phyloP scores from a whole-genome alignment of 1,139 yeast genomes.

The Geotrichum carabidarum region DNA sequence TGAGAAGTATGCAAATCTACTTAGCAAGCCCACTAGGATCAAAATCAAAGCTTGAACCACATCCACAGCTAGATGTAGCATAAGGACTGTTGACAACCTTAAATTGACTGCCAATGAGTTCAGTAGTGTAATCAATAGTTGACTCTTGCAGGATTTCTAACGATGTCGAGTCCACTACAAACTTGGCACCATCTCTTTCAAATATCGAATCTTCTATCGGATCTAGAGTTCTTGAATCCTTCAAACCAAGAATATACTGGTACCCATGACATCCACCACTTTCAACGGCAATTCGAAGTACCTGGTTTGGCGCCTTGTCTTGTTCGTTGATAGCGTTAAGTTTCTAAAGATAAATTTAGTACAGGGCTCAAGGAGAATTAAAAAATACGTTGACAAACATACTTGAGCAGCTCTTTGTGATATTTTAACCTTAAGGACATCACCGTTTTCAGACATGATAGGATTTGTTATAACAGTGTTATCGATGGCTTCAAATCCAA shows the following conservation, averaged over 20 bases:
- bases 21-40: constrained; percentile 48
- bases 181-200: constrained; percentile 61
- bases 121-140: constrained; percentile 83
- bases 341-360: constrained; percentile 35
- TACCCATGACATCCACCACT: constrained; percentile 99
- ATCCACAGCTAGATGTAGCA: constrained; percentile 90
- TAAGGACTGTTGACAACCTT: constrained; percentile 87
- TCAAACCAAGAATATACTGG: constrained; percentile 72
- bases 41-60: constrained; percentile 92
- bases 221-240: constrained; percentile 45
- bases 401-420: constrained; percentile 44
- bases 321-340: constrained; percentile 51
- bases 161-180: constrained; percentile 75
- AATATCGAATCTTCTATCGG: constrained; percentile 49
- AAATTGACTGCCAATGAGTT: constrained; percentile 90
- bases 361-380: background rate
- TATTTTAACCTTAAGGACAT: constrained; percentile 37
- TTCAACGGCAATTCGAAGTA: constrained; percentile 74
- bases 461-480: constrained; percentile 33
- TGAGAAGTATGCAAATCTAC: background rate
- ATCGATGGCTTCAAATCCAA: constrained; percentile 23
- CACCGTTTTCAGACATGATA: constrained; percentile 33
- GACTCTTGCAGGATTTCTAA: constrained; percentile 80
- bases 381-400: background rate
- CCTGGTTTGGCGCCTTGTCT: constrained; percentile 59